A percentile compares a stretch with the other conserved stretches of the same genome.
Evolutionary conservation across 805 yeast species (phyloP).

Genomic region (Saccharomyces kudriavzevii): DNA sequence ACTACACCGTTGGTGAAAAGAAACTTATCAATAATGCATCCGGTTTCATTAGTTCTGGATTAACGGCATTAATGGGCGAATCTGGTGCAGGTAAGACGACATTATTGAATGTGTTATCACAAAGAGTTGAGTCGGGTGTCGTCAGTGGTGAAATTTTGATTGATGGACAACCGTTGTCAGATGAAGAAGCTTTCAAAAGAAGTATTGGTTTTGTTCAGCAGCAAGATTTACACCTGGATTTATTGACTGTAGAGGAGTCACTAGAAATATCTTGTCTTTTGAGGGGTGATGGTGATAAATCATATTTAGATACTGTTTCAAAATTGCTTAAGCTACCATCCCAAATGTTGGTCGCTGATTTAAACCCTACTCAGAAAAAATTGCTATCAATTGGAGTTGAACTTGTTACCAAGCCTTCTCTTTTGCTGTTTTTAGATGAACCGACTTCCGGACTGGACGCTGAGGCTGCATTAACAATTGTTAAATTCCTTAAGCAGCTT

Average conservation of each 20-base stretch:
- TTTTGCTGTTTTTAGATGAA: slow-evolving; percentile 50
- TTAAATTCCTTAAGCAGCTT: slow-evolving; percentile 41
- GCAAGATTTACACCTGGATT: slow-evolving; percentile 47
- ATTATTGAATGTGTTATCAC: slow-evolving; percentile 44
- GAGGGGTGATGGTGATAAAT: slow-evolving; percentile 33
- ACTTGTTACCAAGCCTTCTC: slow-evolving; percentile 46
- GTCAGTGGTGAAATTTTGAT: slow-evolving; percentile 53
- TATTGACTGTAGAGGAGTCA: slow-evolving; percentile 47
- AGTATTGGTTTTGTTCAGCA: slow-evolving; percentile 54
- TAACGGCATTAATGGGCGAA: slow-evolving; percentile 55
- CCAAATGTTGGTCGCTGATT: slow-evolving; percentile 41
- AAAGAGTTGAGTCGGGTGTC: slow-evolving; percentile 46
- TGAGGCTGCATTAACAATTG: slow-evolving; percentile 52
- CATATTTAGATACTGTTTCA: slow-evolving; percentile 31
- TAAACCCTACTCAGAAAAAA: slow-evolving; percentile 49
- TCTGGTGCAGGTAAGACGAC: slow-evolving; percentile 64
- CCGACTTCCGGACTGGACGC: slow-evolving; percentile 57
- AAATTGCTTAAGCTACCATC: slow-evolving; percentile 37
- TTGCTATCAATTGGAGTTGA: slow-evolving; percentile 49
- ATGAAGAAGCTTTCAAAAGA: slow-evolving; percentile 39
- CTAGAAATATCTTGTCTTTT: slow-evolving; percentile 44
- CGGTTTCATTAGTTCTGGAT: slow-evolving; percentile 67
- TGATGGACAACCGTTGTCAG: slow-evolving; percentile 42
- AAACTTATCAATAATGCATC: slow-evolving; percentile 38
- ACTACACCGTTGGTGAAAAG: slow-evolving; percentile 40